Conservation (phyloP, 352 stramenopile species). For the Phytophthora fragariae region DNA sequence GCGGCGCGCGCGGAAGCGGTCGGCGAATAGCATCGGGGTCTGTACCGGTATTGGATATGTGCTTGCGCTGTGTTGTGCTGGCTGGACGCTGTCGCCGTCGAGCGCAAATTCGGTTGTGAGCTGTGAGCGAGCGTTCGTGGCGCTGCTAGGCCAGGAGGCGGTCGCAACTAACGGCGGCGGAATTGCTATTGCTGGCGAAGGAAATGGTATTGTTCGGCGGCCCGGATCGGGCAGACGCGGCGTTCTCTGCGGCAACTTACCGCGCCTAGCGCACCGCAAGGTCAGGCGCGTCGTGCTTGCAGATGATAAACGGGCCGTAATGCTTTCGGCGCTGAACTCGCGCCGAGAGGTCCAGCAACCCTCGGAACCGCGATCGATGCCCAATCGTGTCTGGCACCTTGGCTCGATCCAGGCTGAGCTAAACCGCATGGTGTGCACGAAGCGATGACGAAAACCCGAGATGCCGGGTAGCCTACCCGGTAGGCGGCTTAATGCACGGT, state of each 20-base stretch:
- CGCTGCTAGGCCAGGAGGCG: background rate
- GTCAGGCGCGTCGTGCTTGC: background rate
- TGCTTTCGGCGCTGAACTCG: background rate
- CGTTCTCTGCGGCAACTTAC: background rate
- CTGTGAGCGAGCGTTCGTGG: background rate
- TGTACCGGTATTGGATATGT: no score
- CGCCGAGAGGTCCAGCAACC: background rate
- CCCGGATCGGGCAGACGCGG: background rate
- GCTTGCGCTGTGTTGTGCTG: background rate
- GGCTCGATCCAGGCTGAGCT: no score
- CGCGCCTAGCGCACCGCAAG: background rate
- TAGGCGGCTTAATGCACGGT: no score
- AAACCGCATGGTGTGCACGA: no score
- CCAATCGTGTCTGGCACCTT: no score
- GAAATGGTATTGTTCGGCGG: constrained; percentile 4
- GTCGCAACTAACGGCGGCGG: background rate
- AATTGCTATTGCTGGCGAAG: background rate
- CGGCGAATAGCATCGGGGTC: constrained; percentile 8
- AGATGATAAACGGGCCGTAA: background rate
- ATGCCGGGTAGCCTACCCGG: no score
- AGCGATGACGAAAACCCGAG: no score
- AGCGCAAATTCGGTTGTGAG: constrained; percentile 2
- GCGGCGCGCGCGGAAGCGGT: constrained; percentile 23
- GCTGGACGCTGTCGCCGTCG: background rate
- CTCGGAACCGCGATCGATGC: no score